A percentile compares a stretch with the other conserved stretches of the same genome.
phyloP scores from a whole-genome alignment of 768 basidiomycete genomes.

The Collybia mongolica region DNA sequence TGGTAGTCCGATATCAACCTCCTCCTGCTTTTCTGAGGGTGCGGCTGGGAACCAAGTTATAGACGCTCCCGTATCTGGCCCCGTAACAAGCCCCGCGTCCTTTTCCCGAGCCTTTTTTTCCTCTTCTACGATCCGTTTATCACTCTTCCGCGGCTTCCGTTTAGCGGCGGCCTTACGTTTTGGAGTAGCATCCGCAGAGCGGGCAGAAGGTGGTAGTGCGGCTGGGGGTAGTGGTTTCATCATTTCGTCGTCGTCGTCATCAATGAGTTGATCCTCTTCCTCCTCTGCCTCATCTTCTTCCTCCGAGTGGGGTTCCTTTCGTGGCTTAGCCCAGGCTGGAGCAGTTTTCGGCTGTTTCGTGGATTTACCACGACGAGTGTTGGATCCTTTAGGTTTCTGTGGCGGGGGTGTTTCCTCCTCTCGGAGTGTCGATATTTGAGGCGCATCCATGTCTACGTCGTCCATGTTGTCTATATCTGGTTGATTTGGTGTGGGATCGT shows the following conservation, averaged over 20 bases:
- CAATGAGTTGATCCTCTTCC: constrained; percentile 79
- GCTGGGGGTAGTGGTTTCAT: constrained; percentile 29
- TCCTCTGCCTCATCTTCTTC: constrained; percentile 66
- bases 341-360: constrained; percentile 9
- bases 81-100: constrained; percentile 26
- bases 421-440: constrained; percentile 75
- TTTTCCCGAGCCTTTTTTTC: constrained; percentile 50
- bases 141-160: constrained; percentile 52
- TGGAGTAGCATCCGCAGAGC: constrained; percentile 32
- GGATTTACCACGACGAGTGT: constrained; percentile 12
- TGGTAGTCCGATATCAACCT: constrained; percentile 14
- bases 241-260: constrained; percentile 52
- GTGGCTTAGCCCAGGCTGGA: constrained; percentile 18
- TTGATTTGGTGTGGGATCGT: constrained; percentile 38
- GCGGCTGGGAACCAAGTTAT: constrained; percentile 41
- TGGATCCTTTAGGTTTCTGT: constrained; percentile 28
- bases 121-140: constrained; percentile 40
- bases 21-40: constrained; percentile 32
- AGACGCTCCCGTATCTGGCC: constrained; percentile 35
- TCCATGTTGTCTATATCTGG: constrained; percentile 33
- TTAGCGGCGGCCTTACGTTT: constrained; percentile 53
- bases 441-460: constrained; percentile 73
- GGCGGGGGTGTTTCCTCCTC: constrained; percentile 76
- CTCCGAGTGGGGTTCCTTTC: constrained; percentile 30
- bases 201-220: constrained; percentile 22